Base-by-base conservation (phyloP, 495 filamentous ascomycete genomes). In the Clohesyomyces aquaticus region DNA sequence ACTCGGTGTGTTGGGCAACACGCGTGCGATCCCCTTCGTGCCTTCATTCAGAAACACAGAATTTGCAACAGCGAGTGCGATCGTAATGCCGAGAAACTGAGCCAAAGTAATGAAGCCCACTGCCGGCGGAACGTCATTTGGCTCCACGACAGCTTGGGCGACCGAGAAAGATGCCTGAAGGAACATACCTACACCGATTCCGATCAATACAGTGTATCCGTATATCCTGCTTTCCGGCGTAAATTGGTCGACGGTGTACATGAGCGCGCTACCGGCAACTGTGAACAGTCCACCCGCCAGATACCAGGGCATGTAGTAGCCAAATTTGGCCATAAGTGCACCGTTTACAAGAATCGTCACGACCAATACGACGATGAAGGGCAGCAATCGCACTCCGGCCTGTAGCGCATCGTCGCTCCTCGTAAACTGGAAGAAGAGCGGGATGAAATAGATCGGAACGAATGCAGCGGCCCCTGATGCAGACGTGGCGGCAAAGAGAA, bases 231-330 rank as follows among this genome's bases (percentile, higher is more conserved):
- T 72, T 0, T 70, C 67, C 12, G 68, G 47, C 1, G 79, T 77
- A 18, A 25, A 63, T 0, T 72, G 56, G 45, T 79, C 70, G 55
- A 78, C 74, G 14, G 72, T 78, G 68, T 77, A 79, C 70, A 87
- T 75, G 0, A 86, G 72, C 0, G 77, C 75, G 25, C 77, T 75
- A 22, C 82, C 83, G 12, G 81, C 67, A 2, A 82, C 42, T 23
- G 77, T 67, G 18, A 86, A 63, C 16, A 77, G 62, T 10, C 80
- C 82, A 1, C 78, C 78, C 3, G 77, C 47, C 4, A 83, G 47
- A 68, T 81, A 89, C 76, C 85, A 82, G 0, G 82, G 82, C 76
- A 81, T 81, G 70, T 87, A 87, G 62, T 80, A 79, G 2, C 79
- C 79, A 18, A 76, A 67, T 26, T 74, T 76, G 4, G 76, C 72